Evolutionary conservation across 495 filamentous ascomycete genomes (phyloP).

Genomic region (Aspergillus steynii): DNA sequence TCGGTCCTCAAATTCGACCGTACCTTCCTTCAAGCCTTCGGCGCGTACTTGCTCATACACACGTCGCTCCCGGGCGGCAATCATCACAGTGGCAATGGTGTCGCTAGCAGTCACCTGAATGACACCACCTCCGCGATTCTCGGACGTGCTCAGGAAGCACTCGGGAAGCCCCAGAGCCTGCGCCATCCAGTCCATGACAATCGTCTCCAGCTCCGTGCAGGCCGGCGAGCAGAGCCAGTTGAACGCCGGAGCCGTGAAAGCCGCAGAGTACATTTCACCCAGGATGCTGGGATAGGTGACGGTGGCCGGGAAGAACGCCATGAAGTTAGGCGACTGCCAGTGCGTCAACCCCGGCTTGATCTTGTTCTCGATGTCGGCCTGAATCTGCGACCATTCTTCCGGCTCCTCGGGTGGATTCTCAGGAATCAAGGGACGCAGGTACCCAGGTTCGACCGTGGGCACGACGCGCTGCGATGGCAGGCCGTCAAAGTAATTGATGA

Average conservation of each 20-base stretch:
- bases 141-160: conserved; percentile 73
- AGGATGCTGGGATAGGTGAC: conserved; percentile 85
- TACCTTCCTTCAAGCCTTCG: conserved; percentile 51
- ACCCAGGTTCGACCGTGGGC: conserved; percentile 80
- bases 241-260: conserved; percentile 89
- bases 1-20: conserved; percentile 51
- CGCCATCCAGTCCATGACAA: conserved; percentile 91
- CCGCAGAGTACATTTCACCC: conserved; percentile 87
- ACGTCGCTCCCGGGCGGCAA: conserved; percentile 81
- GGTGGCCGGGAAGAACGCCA: conserved; percentile 90
- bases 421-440: conserved; percentile 79
- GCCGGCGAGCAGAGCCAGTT: conserved; percentile 97
- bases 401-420: conserved; percentile 67
- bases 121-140: conserved; percentile 79
- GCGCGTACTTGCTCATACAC: conserved; percentile 56
- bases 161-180: conserved; percentile 69
- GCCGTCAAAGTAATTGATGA: conserved; percentile 79
- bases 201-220: conserved; percentile 93
- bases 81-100: conserved; percentile 81
- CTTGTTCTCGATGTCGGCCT: conserved; percentile 79
- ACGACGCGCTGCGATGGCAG: conserved; percentile 71
- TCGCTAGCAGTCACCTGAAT: conserved; percentile 95
- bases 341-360: conserved; percentile 95
- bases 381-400: conserved; percentile 79
- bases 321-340: conserved; percentile 95